Conservation (phyloP, 106 monocot genomes). For the Dioscorea zingiberensis region DNA sequence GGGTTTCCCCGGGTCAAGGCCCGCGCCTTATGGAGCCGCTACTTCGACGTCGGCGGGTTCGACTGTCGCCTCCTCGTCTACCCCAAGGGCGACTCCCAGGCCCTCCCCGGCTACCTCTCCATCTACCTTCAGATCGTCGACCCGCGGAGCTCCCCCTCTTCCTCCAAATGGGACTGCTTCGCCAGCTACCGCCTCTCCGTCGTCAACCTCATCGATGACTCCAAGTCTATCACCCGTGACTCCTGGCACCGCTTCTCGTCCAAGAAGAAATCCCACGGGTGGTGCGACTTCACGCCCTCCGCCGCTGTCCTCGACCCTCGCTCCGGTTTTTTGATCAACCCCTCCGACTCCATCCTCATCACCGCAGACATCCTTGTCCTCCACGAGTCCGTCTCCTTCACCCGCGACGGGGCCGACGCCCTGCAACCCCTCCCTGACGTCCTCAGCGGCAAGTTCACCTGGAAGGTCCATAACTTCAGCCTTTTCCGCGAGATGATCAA, state of each 20-base stretch:
- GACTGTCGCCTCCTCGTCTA: slow-evolving; percentile 91
- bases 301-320: slow-evolving; percentile 47
- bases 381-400: slow-evolving; percentile 58
- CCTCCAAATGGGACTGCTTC: slow-evolving; percentile 80
- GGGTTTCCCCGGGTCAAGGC: slow-evolving; percentile 52
- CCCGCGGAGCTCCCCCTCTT: slow-evolving; percentile 50
- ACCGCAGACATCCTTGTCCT: slow-evolving; percentile 71
- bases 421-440: slow-evolving; percentile 18
- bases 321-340: slow-evolving; percentile 32
- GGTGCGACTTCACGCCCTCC: slow-evolving; percentile 90
- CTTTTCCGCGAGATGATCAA: slow-evolving; percentile 82
- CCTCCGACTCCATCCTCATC: slow-evolving; percentile 42
- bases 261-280: slow-evolving; percentile 92
- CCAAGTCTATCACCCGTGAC: slow-evolving; percentile 63
- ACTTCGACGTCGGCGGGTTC: slow-evolving; percentile 87
- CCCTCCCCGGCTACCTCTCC: slow-evolving; percentile 81
- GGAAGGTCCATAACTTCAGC: slow-evolving; percentile 77
- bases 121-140: slow-evolving; percentile 93
- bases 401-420: slow-evolving; percentile 15
- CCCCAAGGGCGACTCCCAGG: slow-evolving; percentile 82
- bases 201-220: slow-evolving; percentile 40
- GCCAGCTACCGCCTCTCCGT: slow-evolving; percentile 72
- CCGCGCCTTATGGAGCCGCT: slow-evolving; percentile 73
- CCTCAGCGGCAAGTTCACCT: slow-evolving; percentile 75
- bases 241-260: slow-evolving; percentile 95